Percentiles rank a stretch among this genome's conserved stretches.
These are phyloP conservation scores for Lasiodiplodia citricola DNA, from an alignment of 2,329 filamentous ascomycete genomes.

Conservation along the genomic window DNA sequence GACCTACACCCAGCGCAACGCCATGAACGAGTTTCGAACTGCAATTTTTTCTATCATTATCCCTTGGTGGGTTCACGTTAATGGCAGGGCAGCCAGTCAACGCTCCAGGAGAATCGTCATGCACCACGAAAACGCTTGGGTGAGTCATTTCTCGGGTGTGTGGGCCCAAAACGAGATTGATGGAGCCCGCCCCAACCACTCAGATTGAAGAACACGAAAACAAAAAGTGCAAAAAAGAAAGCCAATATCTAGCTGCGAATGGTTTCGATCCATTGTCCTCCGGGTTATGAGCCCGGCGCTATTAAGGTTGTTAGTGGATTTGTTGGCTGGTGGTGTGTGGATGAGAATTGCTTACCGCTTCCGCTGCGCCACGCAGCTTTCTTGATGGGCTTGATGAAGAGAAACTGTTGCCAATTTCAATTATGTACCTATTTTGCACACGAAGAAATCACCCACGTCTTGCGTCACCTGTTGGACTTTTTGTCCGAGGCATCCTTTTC, in stretches of 20 bases:
- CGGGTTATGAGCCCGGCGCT: constrained; percentile 41
- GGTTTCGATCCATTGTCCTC: constrained; percentile 41
- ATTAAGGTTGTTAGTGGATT: neutral
- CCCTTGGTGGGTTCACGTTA: neutral
- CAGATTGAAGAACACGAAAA: neutral
- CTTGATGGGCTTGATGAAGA: constrained; percentile 3
- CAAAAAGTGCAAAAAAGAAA: constrained; percentile 6
- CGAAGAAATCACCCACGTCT: neutral
- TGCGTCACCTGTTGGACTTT: neutral
- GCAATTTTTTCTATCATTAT: neutral
- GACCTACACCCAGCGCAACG: neutral
- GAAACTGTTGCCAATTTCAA: too few relatives aligned
- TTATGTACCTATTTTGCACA: neutral
- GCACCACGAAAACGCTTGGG: neutral
- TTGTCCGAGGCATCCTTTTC: neutral
- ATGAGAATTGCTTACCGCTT: constrained; percentile 18
- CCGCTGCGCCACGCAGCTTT: constrained; percentile 26
- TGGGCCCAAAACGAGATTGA: neutral
- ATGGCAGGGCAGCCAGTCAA: constrained; percentile 5
- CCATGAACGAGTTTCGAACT: constrained; percentile 10
- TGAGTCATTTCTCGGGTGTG: constrained; percentile 12
- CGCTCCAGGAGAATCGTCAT: neutral
- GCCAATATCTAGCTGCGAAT: constrained; percentile 22
- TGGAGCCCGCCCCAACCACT: neutral
- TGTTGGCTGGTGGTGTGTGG: neutral